These are phyloP conservation scores for Emericellopsis cladophorae DNA, from an alignment of 2,329 filamentous ascomycete genomes.

Conservation along the genomic window DNA sequence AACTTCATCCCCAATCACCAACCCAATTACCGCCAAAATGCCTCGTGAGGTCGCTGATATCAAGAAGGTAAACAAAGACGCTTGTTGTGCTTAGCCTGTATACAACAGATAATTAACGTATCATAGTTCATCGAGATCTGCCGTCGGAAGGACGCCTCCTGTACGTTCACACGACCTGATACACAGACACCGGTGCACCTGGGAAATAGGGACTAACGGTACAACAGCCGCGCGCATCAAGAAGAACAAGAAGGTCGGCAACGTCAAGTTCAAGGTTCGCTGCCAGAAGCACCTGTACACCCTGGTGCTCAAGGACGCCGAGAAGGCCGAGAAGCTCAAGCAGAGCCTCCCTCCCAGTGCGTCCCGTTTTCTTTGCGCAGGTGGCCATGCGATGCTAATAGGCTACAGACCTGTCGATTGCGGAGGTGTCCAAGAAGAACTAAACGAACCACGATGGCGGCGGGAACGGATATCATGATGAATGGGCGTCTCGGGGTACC, in stretches of 20 bases:
- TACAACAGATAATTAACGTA: neutral
- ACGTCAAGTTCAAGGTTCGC: slow-evolving; percentile 99
- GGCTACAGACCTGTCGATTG: slow-evolving; percentile 33
- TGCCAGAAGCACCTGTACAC: slow-evolving; percentile 96
- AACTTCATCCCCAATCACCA: neutral
- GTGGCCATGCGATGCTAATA: neutral
- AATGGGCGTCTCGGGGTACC: slow-evolving; percentile 42
- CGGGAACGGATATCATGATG: slow-evolving; percentile 16
- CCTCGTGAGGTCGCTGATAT: slow-evolving; percentile 97
- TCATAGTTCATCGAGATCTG: slow-evolving; percentile 97
- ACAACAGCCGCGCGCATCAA: slow-evolving; percentile 73
- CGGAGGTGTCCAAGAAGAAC: slow-evolving; percentile 43
- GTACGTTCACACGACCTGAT: slow-evolving; percentile 46
- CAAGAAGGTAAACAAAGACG: slow-evolving; percentile 56
- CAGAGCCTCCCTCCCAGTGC: slow-evolving; percentile 95
- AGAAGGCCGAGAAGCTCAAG: slow-evolving; percentile 99
- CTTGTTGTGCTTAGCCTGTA: slow-evolving; percentile 7
- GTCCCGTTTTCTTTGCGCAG: slow-evolving; percentile 19
- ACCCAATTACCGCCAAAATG: slow-evolving; percentile 60
- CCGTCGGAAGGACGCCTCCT: slow-evolving; percentile 97
- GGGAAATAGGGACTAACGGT: slow-evolving; percentile 3
- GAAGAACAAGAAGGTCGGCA: slow-evolving; percentile 81
- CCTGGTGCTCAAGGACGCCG: slow-evolving; percentile 92
- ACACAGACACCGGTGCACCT: neutral
- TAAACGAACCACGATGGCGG: slow-evolving; percentile 11